These are phyloP conservation scores for Biscogniauxia marginata DNA, from an alignment of 2,329 filamentous ascomycete genomes.

Conservation along the genomic window DNA sequence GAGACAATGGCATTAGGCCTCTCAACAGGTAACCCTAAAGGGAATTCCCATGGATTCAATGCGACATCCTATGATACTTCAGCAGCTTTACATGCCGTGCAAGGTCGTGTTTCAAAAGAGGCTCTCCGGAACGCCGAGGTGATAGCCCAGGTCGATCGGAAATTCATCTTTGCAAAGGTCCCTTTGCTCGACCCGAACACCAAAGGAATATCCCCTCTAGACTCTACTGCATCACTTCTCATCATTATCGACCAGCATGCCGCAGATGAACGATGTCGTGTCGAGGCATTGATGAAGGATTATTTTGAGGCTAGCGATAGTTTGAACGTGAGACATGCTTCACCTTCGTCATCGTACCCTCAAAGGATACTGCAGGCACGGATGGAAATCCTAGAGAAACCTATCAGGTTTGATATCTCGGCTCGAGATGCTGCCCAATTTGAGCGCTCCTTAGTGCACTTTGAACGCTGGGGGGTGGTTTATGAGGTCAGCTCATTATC, in stretches of 20 bases:
- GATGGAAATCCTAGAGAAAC: constrained; percentile 44
- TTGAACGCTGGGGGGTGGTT: constrained; percentile 72
- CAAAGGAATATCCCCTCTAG: neutral
- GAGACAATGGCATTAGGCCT: constrained; percentile 21
- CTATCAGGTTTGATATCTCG: constrained; percentile 65
- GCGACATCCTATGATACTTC: constrained; percentile 9
- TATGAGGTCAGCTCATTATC: constrained; percentile 47
- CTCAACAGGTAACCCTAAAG: constrained; percentile 6
- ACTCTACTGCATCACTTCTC: constrained; percentile 41
- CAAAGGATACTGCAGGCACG: constrained; percentile 19
- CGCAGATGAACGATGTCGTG: constrained; percentile 80
- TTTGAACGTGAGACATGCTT: constrained; percentile 1
- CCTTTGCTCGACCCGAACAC: constrained; percentile 21
- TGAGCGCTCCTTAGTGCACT: constrained; percentile 49
- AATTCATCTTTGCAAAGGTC: constrained; percentile 78
- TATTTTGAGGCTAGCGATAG: constrained; percentile 42
- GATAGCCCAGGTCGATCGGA: constrained; percentile 81
- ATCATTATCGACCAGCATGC: constrained; percentile 91
- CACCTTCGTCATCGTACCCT: neutral
- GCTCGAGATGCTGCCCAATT: constrained; percentile 61
- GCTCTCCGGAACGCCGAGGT: constrained; percentile 61
- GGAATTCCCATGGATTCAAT: constrained; percentile 8
- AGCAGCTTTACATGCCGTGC: constrained; percentile 28
- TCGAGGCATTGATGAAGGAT: constrained; percentile 67
- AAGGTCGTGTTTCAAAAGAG: constrained; percentile 58